Conservation (phyloP, 2,329 filamentous ascomycete genomes). For the Ascocoryne sarcoides region DNA sequence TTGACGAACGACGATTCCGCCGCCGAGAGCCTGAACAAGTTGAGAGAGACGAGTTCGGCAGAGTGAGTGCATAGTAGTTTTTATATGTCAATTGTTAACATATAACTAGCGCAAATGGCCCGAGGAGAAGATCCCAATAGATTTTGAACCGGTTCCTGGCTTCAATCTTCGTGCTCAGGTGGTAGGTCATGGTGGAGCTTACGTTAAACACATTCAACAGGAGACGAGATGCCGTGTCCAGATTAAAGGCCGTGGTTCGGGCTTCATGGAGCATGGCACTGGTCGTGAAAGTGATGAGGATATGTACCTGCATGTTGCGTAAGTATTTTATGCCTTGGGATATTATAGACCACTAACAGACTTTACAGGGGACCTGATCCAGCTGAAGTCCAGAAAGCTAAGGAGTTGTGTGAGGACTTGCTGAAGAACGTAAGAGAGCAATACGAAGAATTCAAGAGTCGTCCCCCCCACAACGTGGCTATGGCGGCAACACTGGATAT, state of each 20-base stretch:
- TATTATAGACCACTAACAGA: slow-evolving; percentile 7
- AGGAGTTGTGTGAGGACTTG: slow-evolving; percentile 81
- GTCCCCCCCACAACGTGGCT: slow-evolving; percentile 55
- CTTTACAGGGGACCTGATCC: slow-evolving; percentile 69
- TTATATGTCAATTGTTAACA: slow-evolving; percentile 9
- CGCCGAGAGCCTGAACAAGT: slow-evolving; percentile 70
- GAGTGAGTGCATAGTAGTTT: slow-evolving; percentile 48
- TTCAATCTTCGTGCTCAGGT: slow-evolving; percentile 97
- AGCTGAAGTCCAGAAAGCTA: slow-evolving; percentile 76
- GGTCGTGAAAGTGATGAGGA: slow-evolving; percentile 86
- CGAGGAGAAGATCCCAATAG: slow-evolving; percentile 87
- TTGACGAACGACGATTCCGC: slow-evolving; percentile 88
- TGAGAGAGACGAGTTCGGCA: slow-evolving; percentile 83
- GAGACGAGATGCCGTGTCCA: slow-evolving; percentile 94
- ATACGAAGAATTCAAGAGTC: slow-evolving; percentile 84
- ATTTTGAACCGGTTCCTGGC: slow-evolving; percentile 80
- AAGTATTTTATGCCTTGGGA: slow-evolving; percentile 32
- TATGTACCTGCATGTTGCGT: slow-evolving; percentile 96
- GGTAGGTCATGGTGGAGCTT: slow-evolving; percentile 85
- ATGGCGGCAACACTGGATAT: slow-evolving; percentile 37
- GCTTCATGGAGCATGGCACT: slow-evolving; percentile 85
- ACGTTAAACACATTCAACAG: slow-evolving; percentile 96
- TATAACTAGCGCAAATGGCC: slow-evolving; percentile 84
- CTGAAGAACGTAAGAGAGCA: slow-evolving; percentile 79
- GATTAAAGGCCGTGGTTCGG: slow-evolving; percentile 93